Evolutionary conservation across 2,329 filamentous ascomycete species (phyloP), one percentile per base, ranked within the genome.

Genomic region (Phyllosticta paracitricarpa): DNA sequence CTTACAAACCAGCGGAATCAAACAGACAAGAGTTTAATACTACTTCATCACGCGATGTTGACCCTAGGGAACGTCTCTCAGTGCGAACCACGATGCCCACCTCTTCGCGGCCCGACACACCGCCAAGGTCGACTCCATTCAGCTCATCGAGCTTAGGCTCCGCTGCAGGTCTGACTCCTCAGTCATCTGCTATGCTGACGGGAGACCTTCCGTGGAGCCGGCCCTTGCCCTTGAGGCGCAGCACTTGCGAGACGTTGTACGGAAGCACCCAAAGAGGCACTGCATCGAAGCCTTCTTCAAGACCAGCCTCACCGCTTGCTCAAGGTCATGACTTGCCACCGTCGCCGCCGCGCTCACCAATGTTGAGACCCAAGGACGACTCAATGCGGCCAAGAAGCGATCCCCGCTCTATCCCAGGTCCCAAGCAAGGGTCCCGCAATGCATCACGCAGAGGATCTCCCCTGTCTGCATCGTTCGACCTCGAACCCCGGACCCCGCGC

Each of bases 341-440:
- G 28, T 68, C 67, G 3, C 67, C 68, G 57, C 65, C 68, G n/a
- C 66, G 65, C 19, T 71, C 71, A 9, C 71, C 72, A 55, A 68
- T 68, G 54, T 65, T 70, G n/a, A 65, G 67, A 10, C 59, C 69
- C 30, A 66, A 40, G 61, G 68, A 40, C 64, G 65, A 10, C 62
- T 65, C 12, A 60, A 65, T 24, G 71, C 40, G 40, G 69, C 8
- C 69, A 67, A 53, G 63, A 66, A 19, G 63, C 53, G 19, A 62
- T 22, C 66, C 67, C 17, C 68, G 67, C 40, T 57, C 61, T 26
- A 58, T 54, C 19, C 54, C 61, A 51, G 22, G 14, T 48, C 40
- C 40, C 17, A 48, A 48, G 40, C 40, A 48, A n/a, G 40, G 61
- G 24, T 60, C 61, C 40, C 62, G 68, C 8, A 66, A 70, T 22